These are phyloP conservation scores for Orbilia brochopaga DNA, from an alignment of 2,329 filamentous ascomycete genomes.

Conservation along the genomic window DNA sequence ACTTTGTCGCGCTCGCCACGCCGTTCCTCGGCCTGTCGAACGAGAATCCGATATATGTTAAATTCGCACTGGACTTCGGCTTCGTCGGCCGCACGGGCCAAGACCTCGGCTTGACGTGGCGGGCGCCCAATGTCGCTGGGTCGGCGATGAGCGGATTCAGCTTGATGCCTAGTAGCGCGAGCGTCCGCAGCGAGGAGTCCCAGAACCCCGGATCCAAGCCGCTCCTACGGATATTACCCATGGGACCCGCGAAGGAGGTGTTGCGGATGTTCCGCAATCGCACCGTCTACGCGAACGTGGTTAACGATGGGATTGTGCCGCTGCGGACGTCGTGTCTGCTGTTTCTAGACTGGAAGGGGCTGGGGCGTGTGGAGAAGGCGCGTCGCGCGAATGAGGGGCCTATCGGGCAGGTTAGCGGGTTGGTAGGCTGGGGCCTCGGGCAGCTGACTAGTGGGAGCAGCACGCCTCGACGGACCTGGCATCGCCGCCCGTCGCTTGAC, in stretches of 20 bases:
- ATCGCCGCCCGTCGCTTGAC: constrained; percentile 37
- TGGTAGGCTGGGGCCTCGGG: constrained; percentile 92
- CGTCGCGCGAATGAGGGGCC: constrained; percentile 72
- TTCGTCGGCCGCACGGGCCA: constrained; percentile 95
- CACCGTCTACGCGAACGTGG: constrained; percentile 94
- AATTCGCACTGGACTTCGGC: constrained; percentile 94
- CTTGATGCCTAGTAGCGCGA: constrained; percentile 37
- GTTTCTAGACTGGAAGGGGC: constrained; percentile 93
- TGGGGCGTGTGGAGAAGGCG: constrained; percentile 92
- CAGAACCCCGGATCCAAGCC: constrained; percentile 85
- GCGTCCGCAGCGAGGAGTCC: constrained; percentile 64
- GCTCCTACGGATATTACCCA: constrained; percentile 83
- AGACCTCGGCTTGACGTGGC: constrained; percentile 92
- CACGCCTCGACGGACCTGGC: constrained; percentile 42
- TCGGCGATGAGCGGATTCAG: constrained; percentile 62
- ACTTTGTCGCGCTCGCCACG: constrained; percentile 86
- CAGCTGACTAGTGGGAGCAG: constrained; percentile 68
- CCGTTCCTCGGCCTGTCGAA: constrained; percentile 92
- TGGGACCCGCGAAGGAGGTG: constrained; percentile 85
- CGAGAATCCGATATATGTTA: constrained; percentile 96
- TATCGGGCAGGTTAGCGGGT: constrained; percentile 80
- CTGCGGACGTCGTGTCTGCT: constrained; percentile 93
- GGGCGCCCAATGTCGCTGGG: constrained; percentile 77
- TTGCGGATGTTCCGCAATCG: constrained; percentile 86
- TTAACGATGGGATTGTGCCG: constrained; percentile 96